These are phyloP conservation scores for Paecilomyces fulvus DNA, from an alignment of 2,329 filamentous ascomycete species.

Conservation along the genomic window DNA sequence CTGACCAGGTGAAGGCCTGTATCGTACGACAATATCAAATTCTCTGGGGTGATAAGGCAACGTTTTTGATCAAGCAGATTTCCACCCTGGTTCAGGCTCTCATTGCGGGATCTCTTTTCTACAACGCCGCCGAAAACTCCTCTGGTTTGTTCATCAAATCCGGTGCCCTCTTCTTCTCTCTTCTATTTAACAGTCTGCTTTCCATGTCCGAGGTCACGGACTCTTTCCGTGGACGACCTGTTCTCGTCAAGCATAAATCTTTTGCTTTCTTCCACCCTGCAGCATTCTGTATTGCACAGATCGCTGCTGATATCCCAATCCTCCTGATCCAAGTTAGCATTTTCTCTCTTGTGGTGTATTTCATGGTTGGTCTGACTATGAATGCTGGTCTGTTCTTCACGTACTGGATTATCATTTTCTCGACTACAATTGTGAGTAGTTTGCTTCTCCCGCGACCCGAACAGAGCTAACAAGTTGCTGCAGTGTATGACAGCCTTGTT, in stretches of 20 bases:
- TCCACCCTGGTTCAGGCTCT: conserved; percentile 52
- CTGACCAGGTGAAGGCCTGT: conserved; percentile 48
- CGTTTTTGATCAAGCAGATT: conserved; percentile 54
- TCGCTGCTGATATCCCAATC: conserved; percentile 44
- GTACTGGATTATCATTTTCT: conserved; percentile 48
- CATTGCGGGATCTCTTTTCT: conserved; percentile 60
- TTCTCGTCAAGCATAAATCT: conserved; percentile 50
- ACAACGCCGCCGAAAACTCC: conserved; percentile 51
- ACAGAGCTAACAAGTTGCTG: conserved; percentile 6
- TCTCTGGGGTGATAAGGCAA: conserved; percentile 55
- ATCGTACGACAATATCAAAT: conserved; percentile 57
- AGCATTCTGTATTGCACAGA: conserved; percentile 36
- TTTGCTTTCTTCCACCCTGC: conserved; percentile 52
- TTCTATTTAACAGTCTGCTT: conserved; percentile 54
- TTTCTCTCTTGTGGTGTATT: conserved; percentile 55
- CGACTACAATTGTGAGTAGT: conserved; percentile 42
- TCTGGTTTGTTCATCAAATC: conserved; percentile 56
- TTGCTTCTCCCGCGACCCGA: neutral
- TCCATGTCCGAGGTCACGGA: conserved; percentile 60
- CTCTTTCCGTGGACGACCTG: conserved; percentile 52
- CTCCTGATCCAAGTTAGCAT: conserved; percentile 52
- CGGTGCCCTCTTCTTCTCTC: conserved; percentile 56
- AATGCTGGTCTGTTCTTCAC: conserved; percentile 53
- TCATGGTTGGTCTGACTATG: conserved; percentile 51
- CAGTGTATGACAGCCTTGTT: conserved; percentile 52